Conservation (phyloP, 257 asterid species). For the Scutellaria baicalensis region DNA sequence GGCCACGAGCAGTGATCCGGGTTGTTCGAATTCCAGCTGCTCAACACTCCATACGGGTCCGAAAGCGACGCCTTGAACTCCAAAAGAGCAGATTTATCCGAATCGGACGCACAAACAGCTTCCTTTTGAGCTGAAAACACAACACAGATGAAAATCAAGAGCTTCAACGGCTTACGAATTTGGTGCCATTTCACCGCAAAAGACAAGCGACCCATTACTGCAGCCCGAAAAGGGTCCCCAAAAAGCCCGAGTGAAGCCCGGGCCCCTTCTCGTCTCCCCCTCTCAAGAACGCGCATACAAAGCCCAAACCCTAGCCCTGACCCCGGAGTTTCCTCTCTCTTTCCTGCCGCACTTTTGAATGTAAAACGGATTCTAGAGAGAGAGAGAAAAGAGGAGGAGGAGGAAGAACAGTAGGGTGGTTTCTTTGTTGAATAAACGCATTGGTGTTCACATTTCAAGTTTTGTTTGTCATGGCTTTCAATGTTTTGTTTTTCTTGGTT, state of each 20-base stretch:
- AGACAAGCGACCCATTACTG: conserved; percentile 61
- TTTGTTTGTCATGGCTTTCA: conserved; percentile 3
- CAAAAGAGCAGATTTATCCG: conserved; percentile 76
- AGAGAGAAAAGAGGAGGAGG: conserved; percentile 6
- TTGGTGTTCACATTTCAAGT: conserved; percentile 34
- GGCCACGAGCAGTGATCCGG: conserved; percentile 69
- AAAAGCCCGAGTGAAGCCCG: conserved; percentile 24
- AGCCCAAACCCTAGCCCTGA: conserved; percentile 45
- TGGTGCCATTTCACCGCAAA: conserved; percentile 51
- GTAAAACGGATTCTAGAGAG: conserved; percentile 16
- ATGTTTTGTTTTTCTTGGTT: conserved; percentile 11
- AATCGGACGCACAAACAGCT: conserved; percentile 41
- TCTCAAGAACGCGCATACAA: conserved; percentile 1
- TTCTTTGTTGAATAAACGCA: conserved; percentile 43
- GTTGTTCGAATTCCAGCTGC: conserved; percentile 47
- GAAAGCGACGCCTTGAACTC: conserved; percentile 64
- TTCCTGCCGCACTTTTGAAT: conserved; percentile 11
- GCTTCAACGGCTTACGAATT: conserved; percentile 43
- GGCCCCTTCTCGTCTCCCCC: conserved; percentile 16
- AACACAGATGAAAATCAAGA: conserved; percentile 41
- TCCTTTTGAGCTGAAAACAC: conserved; percentile 34
- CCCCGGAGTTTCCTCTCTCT: conserved; percentile 22
- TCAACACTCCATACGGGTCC: conserved; percentile 56
- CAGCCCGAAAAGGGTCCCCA: conserved; percentile 49
- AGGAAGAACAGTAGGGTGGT: conserved; percentile 28